These are phyloP conservation scores for Petrea volubilis DNA, from an alignment of 257 asterid genomes.

Conservation along the genomic window DNA sequence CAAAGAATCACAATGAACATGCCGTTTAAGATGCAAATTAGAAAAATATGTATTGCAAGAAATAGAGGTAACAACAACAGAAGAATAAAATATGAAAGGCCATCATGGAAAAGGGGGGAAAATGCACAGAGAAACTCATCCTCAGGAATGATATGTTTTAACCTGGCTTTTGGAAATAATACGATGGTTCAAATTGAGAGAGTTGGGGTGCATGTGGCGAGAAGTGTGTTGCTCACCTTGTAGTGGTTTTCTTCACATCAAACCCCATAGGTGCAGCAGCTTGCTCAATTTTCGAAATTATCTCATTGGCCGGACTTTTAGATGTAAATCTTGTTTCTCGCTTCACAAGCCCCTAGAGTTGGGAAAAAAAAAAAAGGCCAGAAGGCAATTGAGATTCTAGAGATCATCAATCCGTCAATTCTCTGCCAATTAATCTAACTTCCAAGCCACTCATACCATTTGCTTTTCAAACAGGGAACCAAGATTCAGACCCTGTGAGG, in stretches of 20 bases:
- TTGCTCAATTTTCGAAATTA: slow-evolving; percentile 70
- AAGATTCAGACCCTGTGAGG: slow-evolving; percentile 95
- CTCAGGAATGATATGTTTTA: too few species aligned
- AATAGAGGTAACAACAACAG: too few species aligned
- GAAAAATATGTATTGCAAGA: too few species aligned
- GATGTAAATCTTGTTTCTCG: slow-evolving; percentile 84
- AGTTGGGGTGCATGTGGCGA: background rate
- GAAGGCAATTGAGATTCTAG: background rate
- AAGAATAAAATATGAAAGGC: too few species aligned
- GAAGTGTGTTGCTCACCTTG: slow-evolving; percentile 41
- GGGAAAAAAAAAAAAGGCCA: background rate
- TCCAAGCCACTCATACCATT: slow-evolving; percentile 46
- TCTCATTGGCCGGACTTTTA: slow-evolving; percentile 67
- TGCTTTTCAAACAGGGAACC: slow-evolving; percentile 88
- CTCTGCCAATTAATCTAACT: background rate
- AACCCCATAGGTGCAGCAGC: slow-evolving; percentile 78
- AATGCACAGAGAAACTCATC: too few species aligned
- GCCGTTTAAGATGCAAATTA: background rate
- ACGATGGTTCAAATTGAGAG: background rate
- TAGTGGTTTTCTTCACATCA: slow-evolving; percentile 73
- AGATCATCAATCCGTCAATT: background rate
- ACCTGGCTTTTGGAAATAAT: too few species aligned
- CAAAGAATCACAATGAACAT: slow-evolving; percentile 12
- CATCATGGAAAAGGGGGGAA: too few species aligned
- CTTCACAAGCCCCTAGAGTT: slow-evolving; percentile 62